These are phyloP conservation scores for Bipolaris oryzae DNA, from an alignment of 2,329 filamentous ascomycete genomes.

Conservation along the genomic window DNA sequence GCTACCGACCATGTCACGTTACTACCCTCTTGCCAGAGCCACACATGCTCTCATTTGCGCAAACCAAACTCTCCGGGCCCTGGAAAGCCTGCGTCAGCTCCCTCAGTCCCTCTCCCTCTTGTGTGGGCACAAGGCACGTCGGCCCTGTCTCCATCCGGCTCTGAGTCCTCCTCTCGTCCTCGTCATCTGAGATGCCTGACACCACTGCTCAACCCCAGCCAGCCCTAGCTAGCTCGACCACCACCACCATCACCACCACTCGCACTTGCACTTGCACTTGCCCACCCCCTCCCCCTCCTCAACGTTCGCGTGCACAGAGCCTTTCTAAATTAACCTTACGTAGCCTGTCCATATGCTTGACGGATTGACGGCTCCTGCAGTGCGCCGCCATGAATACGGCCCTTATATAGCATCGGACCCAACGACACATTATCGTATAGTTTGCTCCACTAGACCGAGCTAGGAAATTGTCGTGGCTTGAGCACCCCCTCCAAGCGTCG, in stretches of 20 bases:
- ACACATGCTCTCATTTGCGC: slow-evolving; percentile 16
- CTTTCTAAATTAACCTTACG: slow-evolving; percentile 33
- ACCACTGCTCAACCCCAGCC: slow-evolving; percentile 24
- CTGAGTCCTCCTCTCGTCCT: slow-evolving; percentile 20
- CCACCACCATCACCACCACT: slow-evolving; percentile 27
- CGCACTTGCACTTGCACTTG: slow-evolving; percentile 26
- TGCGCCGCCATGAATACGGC: slow-evolving; percentile 19
- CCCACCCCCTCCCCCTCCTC: slow-evolving; percentile 1
- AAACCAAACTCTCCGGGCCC: slow-evolving; percentile 15
- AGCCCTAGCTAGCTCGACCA: slow-evolving; percentile 22
- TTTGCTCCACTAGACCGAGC: neutral
- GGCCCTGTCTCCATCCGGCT: slow-evolving; percentile 31
- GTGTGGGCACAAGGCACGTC: slow-evolving; percentile 25
- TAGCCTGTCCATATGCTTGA: slow-evolving; percentile 9
- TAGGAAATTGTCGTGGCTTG: slow-evolving; percentile 10
- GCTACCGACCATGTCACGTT: slow-evolving; percentile 15
- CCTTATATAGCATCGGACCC: slow-evolving; percentile 19
- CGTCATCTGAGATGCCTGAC: slow-evolving; percentile 33
- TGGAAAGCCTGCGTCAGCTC: slow-evolving; percentile 27
- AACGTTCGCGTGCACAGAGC: slow-evolving; percentile 41
- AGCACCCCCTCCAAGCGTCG: slow-evolving; percentile 15
- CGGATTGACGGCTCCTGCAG: slow-evolving; percentile 20
- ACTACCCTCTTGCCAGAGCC: slow-evolving; percentile 10
- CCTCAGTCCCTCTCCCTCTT: neutral
- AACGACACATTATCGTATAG: neutral